Base-by-base conservation (phyloP, 2,329 filamentous ascomycete genomes). In the Lasiodiplodia sp. region DNA sequence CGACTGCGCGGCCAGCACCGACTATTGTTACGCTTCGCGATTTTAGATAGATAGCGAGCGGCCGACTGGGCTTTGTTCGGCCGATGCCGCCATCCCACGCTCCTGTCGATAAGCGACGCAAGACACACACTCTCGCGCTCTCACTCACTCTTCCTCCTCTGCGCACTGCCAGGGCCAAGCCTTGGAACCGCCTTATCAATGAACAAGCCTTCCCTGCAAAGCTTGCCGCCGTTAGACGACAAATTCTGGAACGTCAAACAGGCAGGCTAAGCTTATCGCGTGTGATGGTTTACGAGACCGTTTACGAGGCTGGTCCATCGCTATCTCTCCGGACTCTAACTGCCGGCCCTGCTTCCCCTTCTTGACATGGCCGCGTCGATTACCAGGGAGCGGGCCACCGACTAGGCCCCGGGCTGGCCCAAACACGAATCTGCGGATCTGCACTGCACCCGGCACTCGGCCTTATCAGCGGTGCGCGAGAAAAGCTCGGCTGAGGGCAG, bases 401-500 rank as follows among this genome's bases (percentile, higher is more conserved):
- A n/a, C 60, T 52, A 64, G 47, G 60, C 60, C 60, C 28, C n/a
- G 21, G 28, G 11, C 44, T 60, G 65, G 65, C 65, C 65, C 65
- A 56, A 47, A 52, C 31, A 55, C 65, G 44, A 67, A 60, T 67
- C 56, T 53, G 55, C 65, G 40, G 65, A 67, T 60, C 55, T 21
- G 47, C 53, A 21, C 18, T 34, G 31, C 31, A 28, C 28, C 31
- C 65, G 65, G 53, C 40, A 40, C 56, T 67, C 65, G 65, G 65
- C 65, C 65, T 67, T 67, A 60, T 58, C 65, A 67, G 55, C 38
- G 40, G 53, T 49, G 55, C 65, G 28, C 28, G 53, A 47, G 55
- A 66, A 67, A 67, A 28, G 10, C 31, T 67, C 65, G 44, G 65
- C 64, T 49, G 47, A 31, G 65, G 31, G 31, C 31, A 34, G 23